phyloP scores from a whole-genome alignment of 108 stramenopile genomes.

The Cylindrotheca fusiformis region DNA sequence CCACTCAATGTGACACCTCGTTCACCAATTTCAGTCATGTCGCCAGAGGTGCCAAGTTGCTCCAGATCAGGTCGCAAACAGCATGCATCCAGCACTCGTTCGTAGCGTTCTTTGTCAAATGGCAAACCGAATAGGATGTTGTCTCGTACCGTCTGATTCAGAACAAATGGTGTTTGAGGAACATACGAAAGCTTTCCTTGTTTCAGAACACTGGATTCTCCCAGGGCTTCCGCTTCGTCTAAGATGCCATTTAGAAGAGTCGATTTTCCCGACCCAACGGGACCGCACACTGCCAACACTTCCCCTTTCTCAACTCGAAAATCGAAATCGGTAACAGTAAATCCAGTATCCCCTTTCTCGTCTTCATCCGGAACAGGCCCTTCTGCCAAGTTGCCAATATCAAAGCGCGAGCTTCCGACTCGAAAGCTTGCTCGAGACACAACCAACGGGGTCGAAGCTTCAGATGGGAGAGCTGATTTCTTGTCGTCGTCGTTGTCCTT shows the following conservation, averaged over 20 bases:
- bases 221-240: constrained; percentile 62
- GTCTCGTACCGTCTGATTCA: constrained; percentile 90
- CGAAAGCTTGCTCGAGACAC: constrained; percentile 19
- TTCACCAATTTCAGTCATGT: constrained; percentile 91
- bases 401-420: constrained; percentile 7
- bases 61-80: constrained; percentile 67
- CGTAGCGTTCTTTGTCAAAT: constrained; percentile 74
- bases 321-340: constrained; percentile 46
- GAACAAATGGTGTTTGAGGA: constrained; percentile 90
- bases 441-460: constrained; percentile 8
- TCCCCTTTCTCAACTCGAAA: constrained; percentile 50
- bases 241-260: constrained; percentile 77
- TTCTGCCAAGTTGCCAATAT: constrained; percentile 1
- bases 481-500: neutral
- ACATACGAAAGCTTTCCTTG: constrained; percentile 83
- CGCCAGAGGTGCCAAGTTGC: constrained; percentile 55
- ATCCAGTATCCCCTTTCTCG: constrained; percentile 13
- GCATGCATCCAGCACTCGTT: constrained; percentile 82
- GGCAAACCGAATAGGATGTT: constrained; percentile 93
- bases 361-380: constrained; percentile 5
- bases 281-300: constrained; percentile 63
- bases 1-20: constrained; percentile 90
- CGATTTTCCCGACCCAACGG: constrained; percentile 88
- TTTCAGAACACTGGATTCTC: constrained; percentile 3
- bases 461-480: neutral